A percentile compares a stretch with the other conserved stretches of the same genome.
Conservation (phyloP, 2,329 filamentous ascomycete species). For the Cyphellophora attinorum region DNA sequence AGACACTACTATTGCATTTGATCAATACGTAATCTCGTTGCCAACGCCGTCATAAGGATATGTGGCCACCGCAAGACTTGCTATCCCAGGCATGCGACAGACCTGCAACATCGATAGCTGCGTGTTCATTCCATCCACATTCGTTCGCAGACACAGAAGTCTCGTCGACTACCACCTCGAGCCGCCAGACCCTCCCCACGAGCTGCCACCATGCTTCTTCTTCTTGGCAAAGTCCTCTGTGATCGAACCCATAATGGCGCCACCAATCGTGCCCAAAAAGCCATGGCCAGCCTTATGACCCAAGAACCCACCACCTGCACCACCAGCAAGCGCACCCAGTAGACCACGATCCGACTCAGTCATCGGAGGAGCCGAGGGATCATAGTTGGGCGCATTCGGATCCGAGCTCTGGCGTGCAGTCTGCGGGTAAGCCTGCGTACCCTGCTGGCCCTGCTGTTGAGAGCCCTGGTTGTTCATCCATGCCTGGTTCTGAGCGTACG, state of each 20-base stretch:
- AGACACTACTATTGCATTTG: no score
- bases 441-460: conserved; percentile 6
- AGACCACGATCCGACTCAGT: conserved; percentile 40
- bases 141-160: not conserved
- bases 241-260: conserved; percentile 36
- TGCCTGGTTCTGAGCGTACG: conserved; percentile 6
- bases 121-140: not conserved
- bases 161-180: not conserved
- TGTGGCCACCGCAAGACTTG: no score
- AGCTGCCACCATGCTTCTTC: conserved; percentile 18
- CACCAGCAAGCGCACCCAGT: conserved; percentile 36
- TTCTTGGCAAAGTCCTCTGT: conserved; percentile 34
- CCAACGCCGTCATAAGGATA: no score
- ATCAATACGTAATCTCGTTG: no score
- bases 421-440: conserved; percentile 4
- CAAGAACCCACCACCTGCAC: conserved; percentile 35
- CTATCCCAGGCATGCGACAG: no score
- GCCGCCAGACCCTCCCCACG: not conserved
- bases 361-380: conserved; percentile 30
- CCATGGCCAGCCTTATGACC: conserved; percentile 38
- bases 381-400: conserved; percentile 23
- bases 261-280: conserved; percentile 37
- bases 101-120: not conserved
- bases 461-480: not conserved
- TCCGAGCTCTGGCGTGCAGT: conserved; percentile 13